Percentiles rank a stretch among this genome's conserved stretches.
phyloP scores from a whole-genome alignment of 345 rosid species.

The Isatis tinctoria region DNA sequence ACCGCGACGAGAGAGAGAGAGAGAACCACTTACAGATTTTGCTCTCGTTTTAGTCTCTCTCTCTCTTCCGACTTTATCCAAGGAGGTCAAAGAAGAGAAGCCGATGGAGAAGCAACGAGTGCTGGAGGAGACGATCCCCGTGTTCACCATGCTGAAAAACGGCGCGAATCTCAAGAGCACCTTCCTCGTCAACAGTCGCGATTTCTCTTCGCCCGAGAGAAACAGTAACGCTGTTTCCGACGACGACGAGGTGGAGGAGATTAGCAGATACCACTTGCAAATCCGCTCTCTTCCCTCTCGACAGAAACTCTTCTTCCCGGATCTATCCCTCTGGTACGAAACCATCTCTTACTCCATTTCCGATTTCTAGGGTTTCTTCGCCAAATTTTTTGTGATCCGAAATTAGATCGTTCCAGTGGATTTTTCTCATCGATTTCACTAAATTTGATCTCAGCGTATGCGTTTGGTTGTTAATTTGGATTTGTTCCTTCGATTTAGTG shows the following conservation, averaged over 20 bases:
- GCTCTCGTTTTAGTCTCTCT: neutral
- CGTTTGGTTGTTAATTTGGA: conserved; percentile 8
- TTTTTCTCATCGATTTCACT: neutral
- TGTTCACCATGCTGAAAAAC: conserved; percentile 71
- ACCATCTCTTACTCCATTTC: neutral
- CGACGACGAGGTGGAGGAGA: conserved; percentile 44
- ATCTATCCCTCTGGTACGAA: conserved; percentile 70
- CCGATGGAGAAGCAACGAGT: conserved; percentile 39
- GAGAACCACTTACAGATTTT: conserved; percentile 2
- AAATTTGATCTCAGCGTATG: neutral
- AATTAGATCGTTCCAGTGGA: neutral
- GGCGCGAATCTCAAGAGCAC: conserved; percentile 82
- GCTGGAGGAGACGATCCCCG: conserved; percentile 60
- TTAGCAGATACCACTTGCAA: conserved; percentile 85
- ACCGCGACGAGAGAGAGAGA: conserved; percentile 5
- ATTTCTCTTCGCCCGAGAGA: conserved; percentile 17
- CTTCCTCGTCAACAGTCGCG: conserved; percentile 51
- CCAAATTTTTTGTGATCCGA: neutral
- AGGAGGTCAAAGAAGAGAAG: no score
- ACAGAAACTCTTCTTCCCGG: conserved; percentile 62
- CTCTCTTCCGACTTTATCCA: neutral
- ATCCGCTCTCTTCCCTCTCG: conserved; percentile 48
- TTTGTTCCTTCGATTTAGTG: conserved; percentile 38
- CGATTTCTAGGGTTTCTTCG: neutral
- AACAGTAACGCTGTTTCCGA: neutral